Evolutionary conservation across 352 stramenopile species (phyloP), one percentile per base, ranked within the genome.

Genomic region (Aphanomyces stellatus): DNA sequence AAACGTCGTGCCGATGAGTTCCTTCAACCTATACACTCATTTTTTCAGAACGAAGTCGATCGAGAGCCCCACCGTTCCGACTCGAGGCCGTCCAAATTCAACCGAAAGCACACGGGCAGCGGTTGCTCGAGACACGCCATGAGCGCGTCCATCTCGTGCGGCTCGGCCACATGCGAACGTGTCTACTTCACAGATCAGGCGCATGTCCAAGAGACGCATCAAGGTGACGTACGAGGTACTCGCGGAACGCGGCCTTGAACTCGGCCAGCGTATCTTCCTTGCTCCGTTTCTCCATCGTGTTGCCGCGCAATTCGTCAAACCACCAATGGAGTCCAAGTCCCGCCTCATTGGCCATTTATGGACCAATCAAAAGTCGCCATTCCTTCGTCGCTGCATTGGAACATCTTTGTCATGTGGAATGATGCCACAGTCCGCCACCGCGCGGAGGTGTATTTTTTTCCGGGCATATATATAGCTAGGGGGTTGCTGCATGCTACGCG

Each of bases 211-310:
- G n/a, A n/a, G n/a, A n/a, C n/a, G n/a, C n/a, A n/a, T n/a, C n/a
- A n/a, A n/a, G n/a, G n/a, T n/a, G n/a, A n/a, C 76, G 63, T 51
- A 83, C 75, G 46, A 85, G 73, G 62, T 85, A 94, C 72, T 94
- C 85, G 70, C 80, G 81, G 75, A 94, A 92, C 69, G 81, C 90
- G 64, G 87, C 77, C 72, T 92, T 91, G 79, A 81, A 92, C 42
- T 88, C 73, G 62, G 85, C 83, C 15, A 91, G 72, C 24, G 81
- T 73, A 19, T 51, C 37, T 10, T 24, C 55, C 37, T 64, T 64
- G 55, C 33, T 17, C 51, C 5, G 42, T n/a, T 30, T 33, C 25
- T 7, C 8, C 27, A 15, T 57, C 4, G 7, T 24, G 49, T n/a
- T 30, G 25, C 30, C 49, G 42, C 42, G 13, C n/a, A 27, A 27